These are phyloP conservation scores for Colletotrichum chlorophyti DNA, from an alignment of 2,329 filamentous ascomycete species.

Conservation along the genomic window DNA sequence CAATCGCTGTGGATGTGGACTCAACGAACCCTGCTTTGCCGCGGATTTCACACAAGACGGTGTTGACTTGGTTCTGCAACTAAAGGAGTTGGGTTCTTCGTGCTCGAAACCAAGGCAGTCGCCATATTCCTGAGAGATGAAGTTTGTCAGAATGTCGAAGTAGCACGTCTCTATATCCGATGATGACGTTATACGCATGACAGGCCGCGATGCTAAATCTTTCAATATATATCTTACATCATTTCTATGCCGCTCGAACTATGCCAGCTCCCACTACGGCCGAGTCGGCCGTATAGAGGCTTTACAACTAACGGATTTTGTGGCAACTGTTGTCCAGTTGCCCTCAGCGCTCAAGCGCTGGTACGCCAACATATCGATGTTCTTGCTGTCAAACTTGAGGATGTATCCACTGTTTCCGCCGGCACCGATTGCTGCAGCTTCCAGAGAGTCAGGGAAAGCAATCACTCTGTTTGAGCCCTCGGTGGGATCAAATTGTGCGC, in stretches of 20 bases:
- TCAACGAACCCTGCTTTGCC: too few species aligned
- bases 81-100: too few species aligned
- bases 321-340: slow-evolving; percentile 23
- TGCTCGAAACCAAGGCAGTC: too few species aligned
- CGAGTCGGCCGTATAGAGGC: not conserved
- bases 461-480: slow-evolving; percentile 36
- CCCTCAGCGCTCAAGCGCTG: slow-evolving; percentile 27
- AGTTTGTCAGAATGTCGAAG: too few species aligned
- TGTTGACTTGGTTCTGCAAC: too few species aligned
- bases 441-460: slow-evolving; percentile 26
- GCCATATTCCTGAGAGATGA: too few species aligned
- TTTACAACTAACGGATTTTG: not conserved
- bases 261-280: not conserved
- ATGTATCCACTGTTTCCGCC: slow-evolving; percentile 24
- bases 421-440: slow-evolving; percentile 17
- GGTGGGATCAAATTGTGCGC: slow-evolving; percentile 33
- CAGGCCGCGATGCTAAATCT: too few species aligned
- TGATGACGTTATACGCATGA: too few species aligned
- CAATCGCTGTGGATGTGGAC: too few species aligned
- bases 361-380: slow-evolving; percentile 30
- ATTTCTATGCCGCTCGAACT: not conserved
- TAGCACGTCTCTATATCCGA: too few species aligned
- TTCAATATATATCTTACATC: not conserved
- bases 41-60: too few species aligned
- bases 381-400: slow-evolving; percentile 18